Evolutionary conservation across 257 asterid species (phyloP), one percentile per base, ranked within the genome.

Genomic region (Knoxia roxburghii): DNA sequence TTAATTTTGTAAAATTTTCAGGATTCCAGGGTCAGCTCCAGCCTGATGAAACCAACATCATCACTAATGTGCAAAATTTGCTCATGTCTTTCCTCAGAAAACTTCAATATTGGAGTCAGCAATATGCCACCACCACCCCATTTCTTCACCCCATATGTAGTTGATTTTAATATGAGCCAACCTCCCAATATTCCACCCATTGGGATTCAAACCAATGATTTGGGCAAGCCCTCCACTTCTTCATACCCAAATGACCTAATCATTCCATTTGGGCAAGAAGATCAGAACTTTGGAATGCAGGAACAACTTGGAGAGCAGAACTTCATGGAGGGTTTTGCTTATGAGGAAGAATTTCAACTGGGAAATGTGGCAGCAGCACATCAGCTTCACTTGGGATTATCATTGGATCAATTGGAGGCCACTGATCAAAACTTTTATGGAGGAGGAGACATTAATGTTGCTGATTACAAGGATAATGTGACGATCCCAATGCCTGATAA

Each of bases 61-160:
- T 10, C 73, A 23, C 20, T 30, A 5, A 53, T n/a, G 0, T 65
- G 45, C 37, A 41, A 52, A 2, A 30, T 66, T 4, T 65, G 68
- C 45, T 57, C 76, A 18, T 73, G 77, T 33, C 53, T 67, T 46
- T 39, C 64, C 45, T 49, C 63, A 0, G 73, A 59, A 30, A 29
- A 24, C 27, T 7, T 20, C 37, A 43, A 50, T 33, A 29, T n/a
- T n/a, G n/a, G 32, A n/a, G 32, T 41, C 45, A 40, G 21, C 14
- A 33, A 26, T 24, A 35, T 30, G 55, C 58, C 50, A 18, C 30
- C 68, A 23, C 58, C 46, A 27, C 50, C 46, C n/a, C 18, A 51
- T 5, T 58, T 50, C 68, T 57, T 17, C 12, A 59, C 55, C 68
- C 60, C 37, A 29, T 30, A 17, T 56, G 7, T 30, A 1, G 32